phyloP scores from a whole-genome alignment of 2,329 filamentous ascomycete genomes.

The Fonsecaea erecta region DNA sequence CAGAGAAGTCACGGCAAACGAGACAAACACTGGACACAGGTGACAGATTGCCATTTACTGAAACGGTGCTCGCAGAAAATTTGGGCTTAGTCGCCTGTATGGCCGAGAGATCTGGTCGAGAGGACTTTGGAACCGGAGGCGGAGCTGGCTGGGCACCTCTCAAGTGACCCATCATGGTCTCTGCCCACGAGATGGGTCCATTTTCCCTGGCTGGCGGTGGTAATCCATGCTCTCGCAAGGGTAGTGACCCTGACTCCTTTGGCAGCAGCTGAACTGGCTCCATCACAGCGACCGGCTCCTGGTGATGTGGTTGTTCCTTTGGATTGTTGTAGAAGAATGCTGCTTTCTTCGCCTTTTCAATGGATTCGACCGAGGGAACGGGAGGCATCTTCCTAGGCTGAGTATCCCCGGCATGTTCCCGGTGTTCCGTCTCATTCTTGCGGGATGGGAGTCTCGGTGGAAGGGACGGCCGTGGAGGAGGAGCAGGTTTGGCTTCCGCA shows the following conservation, averaged over 20 bases:
- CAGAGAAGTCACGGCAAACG: slow-evolving; percentile 84
- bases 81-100: slow-evolving; percentile 59
- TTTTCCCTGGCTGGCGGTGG: slow-evolving; percentile 5
- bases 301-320: slow-evolving; percentile 28
- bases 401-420: slow-evolving; percentile 30
- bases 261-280: slow-evolving; percentile 9
- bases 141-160: slow-evolving; percentile 35
- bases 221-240: background rate
- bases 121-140: slow-evolving; percentile 59
- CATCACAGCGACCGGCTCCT: slow-evolving; percentile 30
- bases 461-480: slow-evolving; percentile 30
- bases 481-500: slow-evolving; percentile 25
- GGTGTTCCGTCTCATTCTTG: slow-evolving; percentile 22
- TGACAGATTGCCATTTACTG: slow-evolving; percentile 32
- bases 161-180: slow-evolving; percentile 4
- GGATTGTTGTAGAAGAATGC: slow-evolving; percentile 48
- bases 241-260: slow-evolving; percentile 3
- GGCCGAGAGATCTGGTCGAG: slow-evolving; percentile 63
- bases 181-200: slow-evolving; percentile 2
- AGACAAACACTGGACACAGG: slow-evolving; percentile 61
- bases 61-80: slow-evolving; percentile 4
- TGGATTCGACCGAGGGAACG: slow-evolving; percentile 42
- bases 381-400: slow-evolving; percentile 38
- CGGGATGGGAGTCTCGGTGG: slow-evolving; percentile 35
- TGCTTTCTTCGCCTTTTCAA: slow-evolving; percentile 48